A percentile compares a stretch with the other conserved stretches of the same genome.
phyloP scores from a whole-genome alignment of 2,329 filamentous ascomycete genomes.

The Dryadomyces quercivorus region DNA sequence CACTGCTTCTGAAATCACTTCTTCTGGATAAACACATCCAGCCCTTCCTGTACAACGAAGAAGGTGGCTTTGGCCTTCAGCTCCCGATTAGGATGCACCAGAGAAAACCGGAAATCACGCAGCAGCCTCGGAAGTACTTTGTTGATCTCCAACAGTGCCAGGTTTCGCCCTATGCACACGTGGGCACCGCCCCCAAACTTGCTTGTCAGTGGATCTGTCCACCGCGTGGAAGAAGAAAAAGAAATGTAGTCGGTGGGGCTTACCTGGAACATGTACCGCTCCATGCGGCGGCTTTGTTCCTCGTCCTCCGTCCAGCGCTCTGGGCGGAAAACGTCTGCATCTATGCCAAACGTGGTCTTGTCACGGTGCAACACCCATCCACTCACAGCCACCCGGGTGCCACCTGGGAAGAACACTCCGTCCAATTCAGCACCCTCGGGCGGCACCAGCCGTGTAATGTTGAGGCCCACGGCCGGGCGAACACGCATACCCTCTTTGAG shows the following conservation, averaged over 20 bases:
- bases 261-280: conserved; percentile 42
- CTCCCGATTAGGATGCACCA: conserved; percentile 35
- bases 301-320: conserved; percentile 41
- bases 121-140: conserved; percentile 44
- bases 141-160: conserved; percentile 45
- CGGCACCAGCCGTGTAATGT: conserved; percentile 39
- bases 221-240: too few species aligned
- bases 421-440: conserved; percentile 38
- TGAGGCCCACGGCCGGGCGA: conserved; percentile 41
- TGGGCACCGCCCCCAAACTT: conserved; percentile 43
- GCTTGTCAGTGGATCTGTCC: neutral
- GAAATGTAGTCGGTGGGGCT: neutral
- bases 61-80: conserved; percentile 44
- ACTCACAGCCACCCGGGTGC: conserved; percentile 40
- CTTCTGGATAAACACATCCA: conserved; percentile 37
- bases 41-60: conserved; percentile 45
- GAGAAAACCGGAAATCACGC: conserved; percentile 39
- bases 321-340: conserved; percentile 38
- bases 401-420: conserved; percentile 36
- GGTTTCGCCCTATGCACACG: conserved; percentile 41
- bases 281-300: conserved; percentile 32
- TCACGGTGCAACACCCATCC: conserved; percentile 41
- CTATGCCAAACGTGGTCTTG: conserved; percentile 32
- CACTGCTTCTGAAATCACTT: too few species aligned
- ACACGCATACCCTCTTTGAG: conserved; percentile 44